Percentiles rank a stretch among this genome's conserved stretches.
Evolutionary conservation across 169 alveolate genomes (phyloP).

Genomic region (Cryptosporidium ryanae): DNA sequence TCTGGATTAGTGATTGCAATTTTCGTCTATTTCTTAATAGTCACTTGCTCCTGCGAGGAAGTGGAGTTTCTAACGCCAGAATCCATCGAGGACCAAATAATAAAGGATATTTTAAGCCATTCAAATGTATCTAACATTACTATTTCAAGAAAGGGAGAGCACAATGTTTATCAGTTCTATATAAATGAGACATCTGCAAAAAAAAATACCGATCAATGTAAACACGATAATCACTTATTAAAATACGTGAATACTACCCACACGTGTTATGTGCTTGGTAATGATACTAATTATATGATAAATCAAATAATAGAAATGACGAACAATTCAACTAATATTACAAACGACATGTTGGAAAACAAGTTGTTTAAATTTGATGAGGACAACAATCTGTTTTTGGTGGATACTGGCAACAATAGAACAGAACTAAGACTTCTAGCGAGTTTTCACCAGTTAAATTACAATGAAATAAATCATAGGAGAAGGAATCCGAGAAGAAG

Average conservation of each 20-base stretch:
- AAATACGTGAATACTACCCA: conserved; percentile 44
- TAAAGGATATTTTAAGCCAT: conserved; percentile 30
- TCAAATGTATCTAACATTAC: conserved; percentile 22
- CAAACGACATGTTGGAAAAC: conserved; percentile 5
- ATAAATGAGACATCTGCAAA: conserved; percentile 19
- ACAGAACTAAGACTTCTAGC: conserved; percentile 8
- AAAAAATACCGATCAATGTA: conserved; percentile 4
- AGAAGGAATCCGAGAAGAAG: conserved; percentile 34
- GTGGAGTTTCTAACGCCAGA: not conserved
- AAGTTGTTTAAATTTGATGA: not conserved
- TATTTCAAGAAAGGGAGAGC: conserved; percentile 14
- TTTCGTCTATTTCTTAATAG: too few species aligned
- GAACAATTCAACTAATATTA: not conserved
- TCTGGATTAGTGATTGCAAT: too few species aligned
- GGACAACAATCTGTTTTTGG: not conserved
- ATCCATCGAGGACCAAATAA: conserved; percentile 9
- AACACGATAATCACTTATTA: conserved; percentile 6
- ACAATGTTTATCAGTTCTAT: conserved; percentile 7
- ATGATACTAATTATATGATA: conserved; percentile 10
- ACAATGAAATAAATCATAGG: conserved; percentile 39
- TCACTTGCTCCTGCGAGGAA: too few species aligned
- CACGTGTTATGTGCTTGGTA: conserved; percentile 44
- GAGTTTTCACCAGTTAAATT: conserved; percentile 20
- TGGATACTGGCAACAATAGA: not conserved
- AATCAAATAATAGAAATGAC: conserved; percentile 3